Base-by-base conservation (phyloP, 805 yeast genomes). In the Monosporozyma aquatica region DNA sequence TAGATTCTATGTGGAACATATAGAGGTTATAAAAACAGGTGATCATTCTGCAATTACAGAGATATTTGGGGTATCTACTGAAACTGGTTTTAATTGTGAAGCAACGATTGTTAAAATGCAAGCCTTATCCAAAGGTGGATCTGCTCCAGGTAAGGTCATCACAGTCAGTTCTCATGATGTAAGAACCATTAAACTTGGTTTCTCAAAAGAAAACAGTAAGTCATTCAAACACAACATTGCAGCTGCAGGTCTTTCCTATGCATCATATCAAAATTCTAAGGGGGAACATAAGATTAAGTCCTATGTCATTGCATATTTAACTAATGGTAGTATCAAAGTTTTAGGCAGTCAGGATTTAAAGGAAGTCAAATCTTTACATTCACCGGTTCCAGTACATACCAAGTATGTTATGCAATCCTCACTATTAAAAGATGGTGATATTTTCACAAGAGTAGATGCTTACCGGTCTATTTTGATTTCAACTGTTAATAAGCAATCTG, bases 171-270 rank as follows among this genome's bases (percentile, higher is more conserved):
- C 62, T 2, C 64, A 70, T 24, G 94, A 84, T 50, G 67, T 85
- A 2, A 68, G 92, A 38, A 71, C 84, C 0, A 50, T 82, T 18
- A 71, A 75, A 18, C 70, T 78, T 6, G 81, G 85, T 4, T 75
- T 72, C 50, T 65, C 75, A 11, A 85, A 80, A 54, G 61, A 78
- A 15, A 68, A 85, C 0, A 86, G 82, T 53, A 80, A 75, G 55
- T 68, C 75, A 4, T 74, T 80, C 42, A 78, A 72, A 35, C 52
- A 67, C 13, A 67, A 72, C 7, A 61, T 71, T 8, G 55, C 64
- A 0, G 55, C 71, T 5, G 51, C 71, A 29, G 87, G 87, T 5
- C 56, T 84, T 1, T 68, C 86, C 0, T 62, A 66, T 13, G 46
- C 71, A 4, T 59, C 56, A 4, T 44, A 48, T 6, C 40, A 30